Evolutionary conservation across 768 basidiomycete genomes (phyloP).

Genomic region (Roridomyces roridus): DNA sequence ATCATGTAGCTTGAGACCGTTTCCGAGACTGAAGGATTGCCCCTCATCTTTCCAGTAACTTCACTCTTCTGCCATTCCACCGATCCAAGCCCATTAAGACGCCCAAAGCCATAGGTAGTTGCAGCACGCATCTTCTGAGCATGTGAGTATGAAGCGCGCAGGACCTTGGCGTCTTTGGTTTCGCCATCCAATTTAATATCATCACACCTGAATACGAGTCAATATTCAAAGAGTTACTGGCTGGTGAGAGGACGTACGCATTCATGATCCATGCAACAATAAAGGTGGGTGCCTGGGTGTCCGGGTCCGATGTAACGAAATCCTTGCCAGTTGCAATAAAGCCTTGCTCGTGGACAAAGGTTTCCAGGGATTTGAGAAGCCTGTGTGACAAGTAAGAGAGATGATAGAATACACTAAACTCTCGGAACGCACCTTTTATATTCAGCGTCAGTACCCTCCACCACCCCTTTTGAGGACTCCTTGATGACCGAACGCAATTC

Average conservation of each 20-base stretch:
- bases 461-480: conserved; percentile 35
- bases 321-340: conserved; percentile 20
- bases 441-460: conserved; percentile 32
- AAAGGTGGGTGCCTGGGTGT: conserved; percentile 21
- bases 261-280: conserved; percentile 39
- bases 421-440: conserved; percentile 30
- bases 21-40: conserved; percentile 27
- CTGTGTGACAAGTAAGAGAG: conserved; percentile 8
- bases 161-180: conserved; percentile 9
- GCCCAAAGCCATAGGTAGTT: conserved; percentile 35
- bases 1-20: conserved; percentile 22
- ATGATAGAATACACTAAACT: background rate
- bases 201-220: conserved; percentile 29
- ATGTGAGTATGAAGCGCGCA: conserved; percentile 30
- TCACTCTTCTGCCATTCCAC: conserved; percentile 19
- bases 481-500: conserved; percentile 10
- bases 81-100: conserved; percentile 17
- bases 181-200: conserved; percentile 28
- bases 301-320: conserved; percentile 27
- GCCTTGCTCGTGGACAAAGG: conserved; percentile 22
- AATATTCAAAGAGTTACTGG: background rate
- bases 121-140: conserved; percentile 42
- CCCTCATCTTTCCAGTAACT: conserved; percentile 1
- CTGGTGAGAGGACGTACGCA: conserved; percentile 15
- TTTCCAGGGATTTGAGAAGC: conserved; percentile 22